These are phyloP conservation scores for Carnegiea gigantea DNA, from an alignment of 179 eudicot genomes.

Conservation along the genomic window DNA sequence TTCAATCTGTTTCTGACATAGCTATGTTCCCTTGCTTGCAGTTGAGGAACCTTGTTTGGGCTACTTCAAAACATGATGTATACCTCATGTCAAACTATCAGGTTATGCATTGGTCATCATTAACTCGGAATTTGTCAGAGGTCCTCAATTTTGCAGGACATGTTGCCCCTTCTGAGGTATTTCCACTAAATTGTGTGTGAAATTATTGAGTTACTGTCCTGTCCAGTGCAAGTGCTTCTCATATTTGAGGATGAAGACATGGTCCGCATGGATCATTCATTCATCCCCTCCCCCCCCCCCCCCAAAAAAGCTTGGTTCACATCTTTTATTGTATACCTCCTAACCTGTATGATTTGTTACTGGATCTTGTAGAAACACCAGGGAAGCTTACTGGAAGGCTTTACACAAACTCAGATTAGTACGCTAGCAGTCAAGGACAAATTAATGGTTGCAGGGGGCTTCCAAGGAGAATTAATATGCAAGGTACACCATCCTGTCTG, in stretches of 20 bases:
- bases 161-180: slow-evolving; percentile 73
- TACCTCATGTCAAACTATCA: slow-evolving; percentile 83
- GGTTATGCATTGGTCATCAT: slow-evolving; percentile 84
- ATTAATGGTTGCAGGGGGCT: slow-evolving; percentile 85
- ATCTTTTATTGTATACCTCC: slow-evolving; percentile 5
- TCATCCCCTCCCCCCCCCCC: background rate
- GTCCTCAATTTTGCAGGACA: slow-evolving; percentile 75
- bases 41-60: slow-evolving; percentile 69
- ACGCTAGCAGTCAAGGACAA: slow-evolving; percentile 70
- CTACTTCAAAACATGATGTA: slow-evolving; percentile 89
- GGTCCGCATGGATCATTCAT: background rate
- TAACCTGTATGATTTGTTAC: background rate
- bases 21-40: slow-evolving; percentile 18
- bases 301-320: background rate
- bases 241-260: background rate
- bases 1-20: slow-evolving; percentile 8
- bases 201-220: background rate
- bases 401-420: slow-evolving; percentile 81
- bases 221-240: background rate
- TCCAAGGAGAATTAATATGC: slow-evolving; percentile 81
- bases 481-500: slow-evolving; percentile 44
- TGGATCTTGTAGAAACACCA: slow-evolving; percentile 54
- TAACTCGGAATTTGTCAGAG: slow-evolving; percentile 58
- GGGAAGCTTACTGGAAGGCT: slow-evolving; percentile 79
- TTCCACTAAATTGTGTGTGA: background rate